Base-by-base conservation (phyloP, 139 green algal genomes). In the Chlamydomonas incerta region DNA sequence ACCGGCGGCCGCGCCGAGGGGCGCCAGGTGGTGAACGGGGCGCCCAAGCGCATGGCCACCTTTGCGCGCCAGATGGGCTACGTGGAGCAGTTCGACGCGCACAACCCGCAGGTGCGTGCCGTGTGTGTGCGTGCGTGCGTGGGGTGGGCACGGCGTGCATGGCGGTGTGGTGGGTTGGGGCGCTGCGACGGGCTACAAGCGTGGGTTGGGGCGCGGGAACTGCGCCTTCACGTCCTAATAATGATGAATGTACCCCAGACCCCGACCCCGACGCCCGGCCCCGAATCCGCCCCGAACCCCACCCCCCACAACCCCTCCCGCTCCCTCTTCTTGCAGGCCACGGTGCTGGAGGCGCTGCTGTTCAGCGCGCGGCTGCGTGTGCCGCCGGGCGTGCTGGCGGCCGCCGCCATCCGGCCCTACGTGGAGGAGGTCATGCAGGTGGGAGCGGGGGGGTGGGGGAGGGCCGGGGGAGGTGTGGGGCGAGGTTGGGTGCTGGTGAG, bases 401-500 rank as follows among this genome's bases (percentile, higher is more conserved):
- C 52, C 13, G 47, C 37, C 18, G 23, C 57, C 20, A 31, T 79
- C 9, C 11, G 47, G 33, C 28, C 63, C 21, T 90, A 93, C 81
- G 93, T 97, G 14, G 84, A 95, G 10, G 76, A 95, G 52, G 94
- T 96, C 62, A 89, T 97, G 87, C 67, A 90, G 28, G 60, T 66
- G 23, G 60, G 60, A n/a, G n/a, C 4, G 60, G 60, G 60, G 17
- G 60, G 23, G 60, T 11, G 60, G 24, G 60, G 60, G 60, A 5
- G 60, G 60, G 23, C 10, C 3, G 60, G 24, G 60, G 17, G 60
- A 18, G 55, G 55, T 4, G 2, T 62, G 3, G 55, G 17, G 55
- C 8, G 55, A 5, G 20, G 55, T 3, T 62, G 55, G 55, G 41
- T 5, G 6, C 41, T 50, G n/a, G n/a, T 50, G 41, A 50, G 41